These are phyloP conservation scores for Neofusicoccum sp. DNA, from an alignment of 2,329 filamentous ascomycete genomes.

Conservation along the genomic window DNA sequence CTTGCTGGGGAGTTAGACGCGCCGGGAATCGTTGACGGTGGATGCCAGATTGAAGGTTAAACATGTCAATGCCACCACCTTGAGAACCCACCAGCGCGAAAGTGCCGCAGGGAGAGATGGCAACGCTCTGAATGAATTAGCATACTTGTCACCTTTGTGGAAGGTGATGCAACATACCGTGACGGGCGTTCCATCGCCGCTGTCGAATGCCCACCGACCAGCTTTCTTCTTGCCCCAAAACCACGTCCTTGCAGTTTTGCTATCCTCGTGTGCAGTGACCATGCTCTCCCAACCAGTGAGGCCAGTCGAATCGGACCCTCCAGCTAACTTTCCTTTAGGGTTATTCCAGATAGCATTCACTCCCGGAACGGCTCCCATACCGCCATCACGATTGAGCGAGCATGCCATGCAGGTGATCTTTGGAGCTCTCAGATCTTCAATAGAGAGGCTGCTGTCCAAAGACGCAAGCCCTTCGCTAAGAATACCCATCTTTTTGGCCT, in stretches of 20 bases:
- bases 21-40: conserved; percentile 88
- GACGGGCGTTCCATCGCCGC: conserved; percentile 79
- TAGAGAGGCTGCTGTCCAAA: conserved; percentile 63
- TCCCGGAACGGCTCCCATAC: conserved; percentile 81
- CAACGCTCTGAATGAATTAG: conserved; percentile 59
- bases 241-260: conserved; percentile 88
- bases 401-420: conserved; percentile 91
- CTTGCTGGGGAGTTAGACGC: conserved; percentile 74
- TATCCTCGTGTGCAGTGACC: conserved; percentile 86
- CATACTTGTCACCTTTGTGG: conserved; percentile 21
- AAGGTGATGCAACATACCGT: conserved; percentile 38
- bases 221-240: conserved; percentile 96
- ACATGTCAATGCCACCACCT: conserved; percentile 86
- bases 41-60: conserved; percentile 90
- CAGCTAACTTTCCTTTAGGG: conserved; percentile 39
- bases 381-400: conserved; percentile 90
- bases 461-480: conserved; percentile 59
- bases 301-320: conserved; percentile 5
- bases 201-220: conserved; percentile 89
- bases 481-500: conserved; percentile 84
- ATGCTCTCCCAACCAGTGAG: conserved; percentile 97
- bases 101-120: conserved; percentile 88
- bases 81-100: conserved; percentile 90
- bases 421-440: conserved; percentile 80
- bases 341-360: conserved; percentile 85